Conservation (phyloP, 345 rosid species). For the Noccaea caerulescens region DNA sequence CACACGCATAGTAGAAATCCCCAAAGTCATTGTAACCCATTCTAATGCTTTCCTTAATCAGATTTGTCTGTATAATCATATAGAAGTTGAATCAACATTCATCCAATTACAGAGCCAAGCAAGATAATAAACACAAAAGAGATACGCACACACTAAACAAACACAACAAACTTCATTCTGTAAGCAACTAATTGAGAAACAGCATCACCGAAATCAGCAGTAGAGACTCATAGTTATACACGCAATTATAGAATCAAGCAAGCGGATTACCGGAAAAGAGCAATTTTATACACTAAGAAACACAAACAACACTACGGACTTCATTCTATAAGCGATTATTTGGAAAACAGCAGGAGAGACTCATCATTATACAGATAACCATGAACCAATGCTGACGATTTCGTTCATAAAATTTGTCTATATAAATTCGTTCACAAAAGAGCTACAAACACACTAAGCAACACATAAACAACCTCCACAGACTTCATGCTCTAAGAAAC, state of each 20-base stretch:
- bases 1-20: constrained; percentile 89
- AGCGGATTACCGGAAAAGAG: background rate
- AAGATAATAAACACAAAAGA: background rate
- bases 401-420: constrained; percentile 49
- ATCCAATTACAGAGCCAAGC: background rate
- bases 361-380: background rate
- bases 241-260: constrained; percentile 5
- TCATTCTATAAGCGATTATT: background rate
- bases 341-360: background rate
- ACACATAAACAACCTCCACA: background rate
- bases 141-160: background rate
- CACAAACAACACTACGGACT: constrained; percentile 10
- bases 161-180: background rate
- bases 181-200: background rate
- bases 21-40: constrained; percentile 99
- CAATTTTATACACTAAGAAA: background rate
- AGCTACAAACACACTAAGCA: background rate
- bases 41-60: constrained; percentile 95
- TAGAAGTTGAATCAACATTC: constrained; percentile 14
- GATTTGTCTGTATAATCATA: constrained; percentile 71
- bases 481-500: constrained; percentile 1
- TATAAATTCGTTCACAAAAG: too few species aligned
- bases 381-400: constrained; percentile 68
- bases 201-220: background rate
- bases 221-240: background rate